phyloP scores from a whole-genome alignment of 2,329 filamentous ascomycete genomes.

The Ophiocordyceps camponoti-saundersi region DNA sequence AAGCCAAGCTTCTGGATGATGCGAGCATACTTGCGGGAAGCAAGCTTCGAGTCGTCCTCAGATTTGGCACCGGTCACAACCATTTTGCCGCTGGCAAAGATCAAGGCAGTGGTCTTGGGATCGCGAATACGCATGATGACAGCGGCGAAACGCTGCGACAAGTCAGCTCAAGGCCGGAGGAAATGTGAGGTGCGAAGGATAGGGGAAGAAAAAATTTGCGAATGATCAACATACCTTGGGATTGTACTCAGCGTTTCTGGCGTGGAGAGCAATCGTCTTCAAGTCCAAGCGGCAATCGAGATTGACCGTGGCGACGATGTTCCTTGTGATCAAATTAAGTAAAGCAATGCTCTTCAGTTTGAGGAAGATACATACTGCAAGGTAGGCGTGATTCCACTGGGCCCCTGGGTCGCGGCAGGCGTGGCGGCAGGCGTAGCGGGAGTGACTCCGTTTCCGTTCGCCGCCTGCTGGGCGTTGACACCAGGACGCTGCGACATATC shows the following conservation, averaged over 20 bases:
- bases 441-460: constrained; percentile 63
- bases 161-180: constrained; percentile 5
- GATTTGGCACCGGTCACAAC: constrained; percentile 96
- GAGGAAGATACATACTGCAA: constrained; percentile 74
- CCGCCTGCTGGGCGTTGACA: constrained; percentile 35
- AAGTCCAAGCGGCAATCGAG: constrained; percentile 92
- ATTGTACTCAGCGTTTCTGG: constrained; percentile 96
- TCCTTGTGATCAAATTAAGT: constrained; percentile 53
- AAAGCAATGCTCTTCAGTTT: constrained; percentile 20
- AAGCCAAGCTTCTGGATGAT: constrained; percentile 99
- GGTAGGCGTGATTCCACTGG: constrained; percentile 80
- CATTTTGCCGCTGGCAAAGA: constrained; percentile 99
- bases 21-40: constrained; percentile 90
- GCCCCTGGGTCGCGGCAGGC: constrained; percentile 64
- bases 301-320: constrained; percentile 98
- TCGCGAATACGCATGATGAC: constrained; percentile 99
- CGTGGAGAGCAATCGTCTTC: constrained; percentile 97
- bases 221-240: constrained; percentile 77
- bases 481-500: constrained; percentile 23
- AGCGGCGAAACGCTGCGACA: constrained; percentile 74
- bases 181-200: background rate
- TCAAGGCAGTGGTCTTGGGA: constrained; percentile 93
- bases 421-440: constrained; percentile 85
- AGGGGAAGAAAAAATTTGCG: background rate
- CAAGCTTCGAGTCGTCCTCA: constrained; percentile 94